Base-by-base conservation (phyloP, 257 asterid species). In the Thymus quinquecostatus region DNA sequence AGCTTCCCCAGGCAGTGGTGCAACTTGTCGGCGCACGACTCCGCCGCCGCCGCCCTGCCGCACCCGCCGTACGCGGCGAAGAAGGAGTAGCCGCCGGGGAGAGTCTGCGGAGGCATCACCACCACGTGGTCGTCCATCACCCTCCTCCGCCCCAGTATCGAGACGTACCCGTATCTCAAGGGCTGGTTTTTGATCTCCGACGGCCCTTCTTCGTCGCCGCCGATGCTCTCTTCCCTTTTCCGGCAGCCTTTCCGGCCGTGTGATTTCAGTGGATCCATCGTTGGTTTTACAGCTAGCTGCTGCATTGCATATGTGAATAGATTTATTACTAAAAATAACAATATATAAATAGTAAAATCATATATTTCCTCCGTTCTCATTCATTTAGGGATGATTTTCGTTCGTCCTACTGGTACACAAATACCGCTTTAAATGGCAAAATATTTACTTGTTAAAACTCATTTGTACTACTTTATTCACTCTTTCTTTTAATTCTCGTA, bases 121-220 rank as follows among this genome's bases (percentile, higher is more conserved):
- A 72, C 81, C 13, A 86, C 21, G 0, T 82, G 75, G 21, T 90
- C 97, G 81, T 82, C 93, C 92, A 88, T 81, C 27, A 27, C 79
- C n/a, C 94, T 84, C 66, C 82, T 73, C 38, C 94, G 74, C 2
- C 97, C 97, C 13, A 90, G 70, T 69, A 85, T 63, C 1, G 94
- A 80, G 7, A 85, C 69, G 36, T 64, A 81, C 10, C 92, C 96
- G 10, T 68, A 41, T 10, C 12, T 54, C 30, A 41, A 43, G 32
- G 28, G 62, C 4, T 1, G 71, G 60, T 0, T 13, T 43, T 34
- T 11, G 54, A 38, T 54, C 30, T n/a, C 61, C 33, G 63, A n/a
- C 56, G 56, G 33, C 43, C 8, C 38, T 28, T 68, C 69, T 10
- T 53, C 65, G 10, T 2, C 68, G 60, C 53, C 66, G 49, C 5